Base-by-base conservation (phyloP, 148 eudicot genomes). In the Diospyros lotus region DNA sequence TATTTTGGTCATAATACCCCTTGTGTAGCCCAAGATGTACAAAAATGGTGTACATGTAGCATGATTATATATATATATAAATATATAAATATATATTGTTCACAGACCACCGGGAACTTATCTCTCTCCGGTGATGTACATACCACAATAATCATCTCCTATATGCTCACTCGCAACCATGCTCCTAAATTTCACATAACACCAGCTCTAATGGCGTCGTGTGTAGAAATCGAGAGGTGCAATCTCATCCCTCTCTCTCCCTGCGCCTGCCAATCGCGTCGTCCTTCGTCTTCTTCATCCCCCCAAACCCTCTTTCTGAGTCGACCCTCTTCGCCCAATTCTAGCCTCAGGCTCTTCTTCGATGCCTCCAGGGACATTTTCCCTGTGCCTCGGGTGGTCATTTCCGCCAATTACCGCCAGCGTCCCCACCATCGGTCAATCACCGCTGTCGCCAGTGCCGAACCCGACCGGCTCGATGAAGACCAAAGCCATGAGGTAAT, bases 361-460 rank as follows among this genome's bases (percentile, higher is more conserved):
- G 77, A 66, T 48, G 39, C 73, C 71, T 73, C 75, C 17, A 28
- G 77, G 64, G 52, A 69, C 15, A 7, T 69, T 66, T 58, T 55
- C n/a, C 60, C 71, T 43, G 39, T 80, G 53, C 79, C 88, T 1
- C 68, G 76, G 53, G 28, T 28, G 69, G 78, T 53, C 50, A 74
- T 50, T 43, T 71, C 63, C 55, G 53, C 2, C 82, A 73, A 28
- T 28, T 28, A 28, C 28, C 28, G 28, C 28, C 28, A 28, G 28
- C 28, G 28, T 28, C 28, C 28, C 4, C 82, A 43, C 65, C 76
- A 62, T 43, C 68, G 79, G 60, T 6, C 60, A 53, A 62, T 76
- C 58, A 78, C 74, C 75, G 83, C 84, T 15, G 83, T 87, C 73
- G 81, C 85, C 14, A 80, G 83, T 46, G 83, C 85, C 10, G 90